A percentile compares a stretch with the other conserved stretches of the same genome.
Evolutionary conservation across 306 rosid genomes (phyloP).

Genomic region (Cicer chorassanicum): DNA sequence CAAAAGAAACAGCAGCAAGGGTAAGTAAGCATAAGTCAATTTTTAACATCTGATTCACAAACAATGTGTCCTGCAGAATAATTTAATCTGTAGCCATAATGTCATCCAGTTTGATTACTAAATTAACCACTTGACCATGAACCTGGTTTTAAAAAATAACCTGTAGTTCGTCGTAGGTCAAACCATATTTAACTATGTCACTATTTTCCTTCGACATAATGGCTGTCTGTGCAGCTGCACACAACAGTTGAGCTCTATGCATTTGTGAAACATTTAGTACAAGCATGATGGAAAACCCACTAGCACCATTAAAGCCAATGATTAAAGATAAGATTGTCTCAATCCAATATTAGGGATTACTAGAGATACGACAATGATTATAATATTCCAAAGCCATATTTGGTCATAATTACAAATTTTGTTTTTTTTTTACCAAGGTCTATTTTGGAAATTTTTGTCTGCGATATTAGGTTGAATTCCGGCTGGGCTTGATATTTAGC

Average conservation of each 20-base stretch:
- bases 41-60: slow-evolving; percentile 35
- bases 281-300: slow-evolving; percentile 8
- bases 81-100: slow-evolving; percentile 8
- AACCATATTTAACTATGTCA: slow-evolving; percentile 19
- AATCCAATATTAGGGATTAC: slow-evolving; percentile 21
- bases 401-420: slow-evolving; percentile 4
- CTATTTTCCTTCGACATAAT: slow-evolving; percentile 34
- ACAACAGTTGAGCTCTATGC: slow-evolving; percentile 32
- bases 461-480: background rate
- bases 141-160: slow-evolving; percentile 25
- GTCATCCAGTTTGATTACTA: slow-evolving; percentile 31
- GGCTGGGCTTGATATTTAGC: slow-evolving; percentile 9
- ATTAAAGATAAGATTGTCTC: slow-evolving; percentile 28
- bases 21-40: slow-evolving; percentile 37
- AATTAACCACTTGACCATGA: slow-evolving; percentile 32
- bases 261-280: slow-evolving; percentile 28
- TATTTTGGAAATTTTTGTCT: slow-evolving; percentile 16
- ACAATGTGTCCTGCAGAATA: slow-evolving; percentile 18
- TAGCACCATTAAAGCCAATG: slow-evolving; percentile 28
- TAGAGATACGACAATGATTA: background rate
- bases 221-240: slow-evolving; percentile 15
- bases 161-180: slow-evolving; percentile 2
- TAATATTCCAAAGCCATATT: slow-evolving; percentile 27
- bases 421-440: background rate
- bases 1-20: slow-evolving; percentile 51